Evolutionary conservation across 208 protist genomes (phyloP), one percentile per base, ranked within the genome.

Genomic region (Vickermania spadyakhi): DNA sequence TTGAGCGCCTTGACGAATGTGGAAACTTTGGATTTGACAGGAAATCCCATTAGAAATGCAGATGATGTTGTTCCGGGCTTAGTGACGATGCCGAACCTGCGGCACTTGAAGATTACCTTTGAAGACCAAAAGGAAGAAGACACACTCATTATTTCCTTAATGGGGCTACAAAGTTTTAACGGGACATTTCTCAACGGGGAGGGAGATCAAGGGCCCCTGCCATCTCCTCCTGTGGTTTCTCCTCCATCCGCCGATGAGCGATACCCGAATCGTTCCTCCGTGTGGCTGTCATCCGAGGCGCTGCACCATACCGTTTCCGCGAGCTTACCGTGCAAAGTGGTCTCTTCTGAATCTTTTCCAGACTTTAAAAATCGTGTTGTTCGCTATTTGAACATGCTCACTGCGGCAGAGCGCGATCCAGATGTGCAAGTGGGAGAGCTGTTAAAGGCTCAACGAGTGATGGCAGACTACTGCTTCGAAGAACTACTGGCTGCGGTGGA

Each of bases 401-500:
- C 79, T 1, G 66, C 77, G 1, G 70, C 63, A 1, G 76, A 89
- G 58, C 60, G 69, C 18, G 78, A 89, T 63, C 52, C 60, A 22
- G 64, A 73, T 31, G 55, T 29, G 27, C 77, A 76, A 41, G 72
- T 86, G 62, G 82, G 75, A n/a, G 83, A 92, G 55, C 66, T 84
- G 26, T 79, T 91, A 51, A 92, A 92, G 73, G 81, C 79, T 22
- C 77, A 72, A 29, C 69, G 72, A 0, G 60, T 92, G 11, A 57
- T 94, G 31, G 76, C 77, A 60, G 80, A 92, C 67, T 94, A 83
- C 67, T 91, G 83, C 72, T 18, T 70, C 83, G 62, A 68, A n/a
- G 63, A 89, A 29, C 51, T 71, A 26, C 36, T 45, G 18, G 36
- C 36, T 45, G 36, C 36, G 11, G 36, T 18, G 18, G 36, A 45